These are phyloP conservation scores for Turnera subulata DNA, from an alignment of 345 rosid species.

Conservation along the genomic window DNA sequence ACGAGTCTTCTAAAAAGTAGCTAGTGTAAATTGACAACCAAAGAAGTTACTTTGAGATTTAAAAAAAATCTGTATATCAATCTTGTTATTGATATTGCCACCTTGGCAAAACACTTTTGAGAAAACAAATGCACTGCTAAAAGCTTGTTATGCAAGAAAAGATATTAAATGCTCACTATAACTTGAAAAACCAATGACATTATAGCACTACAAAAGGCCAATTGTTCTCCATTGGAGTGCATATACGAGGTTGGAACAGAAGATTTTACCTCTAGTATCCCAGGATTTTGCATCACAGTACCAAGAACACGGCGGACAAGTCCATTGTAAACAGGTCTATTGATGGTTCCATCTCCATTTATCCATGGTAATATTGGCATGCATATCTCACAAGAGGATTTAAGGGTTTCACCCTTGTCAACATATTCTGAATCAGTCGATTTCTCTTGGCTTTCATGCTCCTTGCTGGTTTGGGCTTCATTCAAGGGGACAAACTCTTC, in stretches of 20 bases:
- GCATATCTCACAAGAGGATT: conserved; percentile 28
- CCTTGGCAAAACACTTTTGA: too few relatives aligned
- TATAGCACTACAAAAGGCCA: too few relatives aligned
- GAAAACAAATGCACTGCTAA: too few relatives aligned
- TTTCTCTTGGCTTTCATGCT: conserved; percentile 27
- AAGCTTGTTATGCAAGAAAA: too few relatives aligned
- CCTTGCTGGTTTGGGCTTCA: conserved; percentile 28
- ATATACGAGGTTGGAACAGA: neutral
- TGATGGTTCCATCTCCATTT: conserved; percentile 82
- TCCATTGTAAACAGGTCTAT: conserved; percentile 60
- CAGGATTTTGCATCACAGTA: conserved; percentile 83
- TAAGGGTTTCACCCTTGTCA: conserved; percentile 18
- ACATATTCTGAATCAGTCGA: conserved; percentile 17
- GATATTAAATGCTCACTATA: too few relatives aligned
- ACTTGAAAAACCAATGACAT: too few relatives aligned
- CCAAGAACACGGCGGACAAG: conserved; percentile 81
- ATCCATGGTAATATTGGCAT: conserved; percentile 85
- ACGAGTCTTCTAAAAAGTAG: too few relatives aligned
- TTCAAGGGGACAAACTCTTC: conserved; percentile 37
- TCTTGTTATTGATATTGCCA: too few relatives aligned
- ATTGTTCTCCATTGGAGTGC: too few relatives aligned
- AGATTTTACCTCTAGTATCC: conserved; percentile 70
- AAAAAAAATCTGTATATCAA: too few relatives aligned
- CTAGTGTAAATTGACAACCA: too few relatives aligned
- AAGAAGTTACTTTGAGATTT: too few relatives aligned